Conservation (phyloP, 192 early-diverging fungal species). For the Coemansia sp. region DNA sequence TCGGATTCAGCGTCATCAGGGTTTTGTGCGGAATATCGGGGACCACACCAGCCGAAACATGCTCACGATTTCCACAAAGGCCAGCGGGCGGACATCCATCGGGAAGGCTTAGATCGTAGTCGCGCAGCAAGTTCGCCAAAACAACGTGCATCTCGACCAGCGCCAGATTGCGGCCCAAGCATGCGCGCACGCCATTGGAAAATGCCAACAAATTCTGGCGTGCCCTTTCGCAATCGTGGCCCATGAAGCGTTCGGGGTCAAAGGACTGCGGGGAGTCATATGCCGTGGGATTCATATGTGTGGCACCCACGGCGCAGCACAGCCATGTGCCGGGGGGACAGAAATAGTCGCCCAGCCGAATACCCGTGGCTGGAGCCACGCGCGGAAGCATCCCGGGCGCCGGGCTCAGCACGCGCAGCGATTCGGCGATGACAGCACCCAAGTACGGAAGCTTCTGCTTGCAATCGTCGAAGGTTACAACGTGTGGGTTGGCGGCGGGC, state of each 20-base stretch:
- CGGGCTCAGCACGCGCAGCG: slow-evolving; percentile 41
- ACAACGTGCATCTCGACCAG: slow-evolving; percentile 53
- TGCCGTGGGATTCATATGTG: slow-evolving; percentile 33
- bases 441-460: slow-evolving; percentile 39
- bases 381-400: slow-evolving; percentile 43
- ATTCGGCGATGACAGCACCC: slow-evolving; percentile 48
- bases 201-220: slow-evolving; percentile 44
- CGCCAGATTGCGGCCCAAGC: slow-evolving; percentile 55
- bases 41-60: not conserved
- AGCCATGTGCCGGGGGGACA: slow-evolving; percentile 51
- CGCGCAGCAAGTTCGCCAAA: slow-evolving; percentile 41
- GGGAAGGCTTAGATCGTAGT: slow-evolving; percentile 26
- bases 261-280: slow-evolving; percentile 24
- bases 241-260: slow-evolving; percentile 51
- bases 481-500: not conserved
- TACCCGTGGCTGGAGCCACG: slow-evolving; percentile 30
- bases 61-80: not conserved
- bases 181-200: slow-evolving; percentile 55
- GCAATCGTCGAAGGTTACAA: slow-evolving; percentile 25
- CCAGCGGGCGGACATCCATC: not conserved
- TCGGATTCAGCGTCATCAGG: slow-evolving; percentile 41
- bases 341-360: slow-evolving; percentile 35
- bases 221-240: not conserved
- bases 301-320: slow-evolving; percentile 28
- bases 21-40: slow-evolving; percentile 33